Conservation (phyloP, 2,329 filamentous ascomycete species). For the Cercospora zeina region DNA sequence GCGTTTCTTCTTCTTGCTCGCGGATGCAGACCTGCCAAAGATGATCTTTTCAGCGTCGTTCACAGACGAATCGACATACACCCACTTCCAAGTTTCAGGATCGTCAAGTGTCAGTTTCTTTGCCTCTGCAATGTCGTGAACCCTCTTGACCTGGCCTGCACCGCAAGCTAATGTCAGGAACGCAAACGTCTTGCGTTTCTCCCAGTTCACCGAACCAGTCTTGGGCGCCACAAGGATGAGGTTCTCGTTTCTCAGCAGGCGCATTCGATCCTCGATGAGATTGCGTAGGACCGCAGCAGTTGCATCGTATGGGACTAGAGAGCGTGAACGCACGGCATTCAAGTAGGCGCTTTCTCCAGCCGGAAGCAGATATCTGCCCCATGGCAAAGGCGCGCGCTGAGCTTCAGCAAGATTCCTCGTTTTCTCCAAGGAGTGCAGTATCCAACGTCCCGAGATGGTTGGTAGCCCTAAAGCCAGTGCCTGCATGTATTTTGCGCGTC, state of each 20-base stretch:
- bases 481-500: slow-evolving; percentile 91
- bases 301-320: slow-evolving; percentile 61
- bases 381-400: slow-evolving; percentile 64
- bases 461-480: slow-evolving; percentile 86
- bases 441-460: slow-evolving; percentile 80
- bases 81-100: slow-evolving; percentile 65
- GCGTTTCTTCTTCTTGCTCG: slow-evolving; percentile 48
- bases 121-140: slow-evolving; percentile 66
- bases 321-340: slow-evolving; percentile 73
- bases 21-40: slow-evolving; percentile 41
- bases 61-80: slow-evolving; percentile 71
- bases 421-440: slow-evolving; percentile 65
- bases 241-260: slow-evolving; percentile 56
- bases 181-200: slow-evolving; percentile 69
- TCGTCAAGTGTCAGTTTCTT: slow-evolving; percentile 59
- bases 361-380: slow-evolving; percentile 79
- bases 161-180: slow-evolving; percentile 81
- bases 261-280: slow-evolving; percentile 53
- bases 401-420: slow-evolving; percentile 23
- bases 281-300: slow-evolving; percentile 58
- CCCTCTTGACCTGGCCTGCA: slow-evolving; percentile 65
- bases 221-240: slow-evolving; percentile 69
- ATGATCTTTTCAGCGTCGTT: slow-evolving; percentile 57
- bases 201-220: slow-evolving; percentile 56
- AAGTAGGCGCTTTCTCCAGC: slow-evolving; percentile 78